Conservation (phyloP, 2,329 filamentous ascomycete genomes). For the Talaromyces sp. region DNA sequence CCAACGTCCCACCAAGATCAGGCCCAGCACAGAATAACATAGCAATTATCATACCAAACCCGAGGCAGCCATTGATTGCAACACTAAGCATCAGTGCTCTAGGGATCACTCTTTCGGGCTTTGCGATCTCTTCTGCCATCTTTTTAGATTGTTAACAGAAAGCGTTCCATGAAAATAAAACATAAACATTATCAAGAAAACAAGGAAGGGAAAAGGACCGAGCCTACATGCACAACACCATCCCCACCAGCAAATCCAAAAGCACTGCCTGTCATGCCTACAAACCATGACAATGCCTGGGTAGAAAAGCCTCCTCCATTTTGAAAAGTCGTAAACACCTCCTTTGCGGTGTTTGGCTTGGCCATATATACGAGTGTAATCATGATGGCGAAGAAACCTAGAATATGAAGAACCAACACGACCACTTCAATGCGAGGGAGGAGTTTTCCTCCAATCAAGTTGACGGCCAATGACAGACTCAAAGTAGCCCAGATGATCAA, state of each 20-base stretch:
- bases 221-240: slow-evolving; percentile 37
- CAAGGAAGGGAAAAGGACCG: background rate
- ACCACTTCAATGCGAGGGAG: slow-evolving; percentile 52
- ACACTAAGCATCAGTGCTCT: slow-evolving; percentile 39
- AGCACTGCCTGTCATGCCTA: slow-evolving; percentile 33
- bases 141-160: slow-evolving; percentile 12
- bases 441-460: slow-evolving; percentile 45
- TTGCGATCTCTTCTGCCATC: slow-evolving; percentile 41
- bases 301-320: slow-evolving; percentile 38
- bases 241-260: slow-evolving; percentile 39
- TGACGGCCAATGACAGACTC: slow-evolving; percentile 48
- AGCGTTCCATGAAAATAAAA: background rate
- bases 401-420: slow-evolving; percentile 49
- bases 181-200: background rate
- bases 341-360: slow-evolving; percentile 21
- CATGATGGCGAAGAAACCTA: slow-evolving; percentile 45
- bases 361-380: slow-evolving; percentile 34
- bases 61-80: slow-evolving; percentile 45
- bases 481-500: slow-evolving; percentile 50
- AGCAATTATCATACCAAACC: slow-evolving; percentile 43
- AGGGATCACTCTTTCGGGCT: slow-evolving; percentile 36
- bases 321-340: slow-evolving; percentile 38
- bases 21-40: slow-evolving; percentile 41
- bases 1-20: slow-evolving; percentile 36
- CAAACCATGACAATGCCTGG: slow-evolving; percentile 39